Evolutionary conservation across 2,329 filamentous ascomycete species (phyloP), one percentile per base, ranked within the genome.

Genomic region (Pseudogymnoascus sp.): DNA sequence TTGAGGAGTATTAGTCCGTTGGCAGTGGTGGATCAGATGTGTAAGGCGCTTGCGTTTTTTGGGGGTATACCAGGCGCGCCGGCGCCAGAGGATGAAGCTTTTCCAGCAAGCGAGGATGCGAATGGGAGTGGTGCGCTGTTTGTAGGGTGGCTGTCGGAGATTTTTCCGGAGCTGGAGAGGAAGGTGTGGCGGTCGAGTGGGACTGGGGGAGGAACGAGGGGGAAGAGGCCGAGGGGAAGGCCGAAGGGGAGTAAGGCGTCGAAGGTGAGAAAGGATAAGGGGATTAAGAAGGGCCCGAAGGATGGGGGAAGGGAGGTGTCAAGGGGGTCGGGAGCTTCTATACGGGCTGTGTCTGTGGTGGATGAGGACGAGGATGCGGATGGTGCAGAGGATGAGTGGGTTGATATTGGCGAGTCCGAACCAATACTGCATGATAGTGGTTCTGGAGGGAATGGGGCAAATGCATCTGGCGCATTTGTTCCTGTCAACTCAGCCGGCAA

Each of bases 21-120:
- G 7, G 75, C 78, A 2, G 82, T 87, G 0, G 84, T 86, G 19
- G 83, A 87, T 65, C 84, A 86, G 68, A 75, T 88, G 35, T 86
- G 83, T 70, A 86, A 81, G 67, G 85, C 82, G 1, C 70, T 87
- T 62, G 79, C 81, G n/a, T 86, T 84, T 67, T 87, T 87, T 72
- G 85, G 85, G 6, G 83, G 84, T 26, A 79, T 83, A 53, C 82
- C 83, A 38, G 81, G 80, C 29, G 80, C 79, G 4, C 80, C 81
- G 6, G 78, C 81, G n/a, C 77, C 79, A 0, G 72, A 78, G 29
- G 76, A 81, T 66, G 78, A 76, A 14, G 74, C 73, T 1, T 87
- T 86, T 61, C 84, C 85, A 1, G 75, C 78, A 26, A 87, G 85
- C 67, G 79, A 78, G 8, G 77, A 79, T 56, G 77, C 77, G 11